phyloP scores from a whole-genome alignment of 2,329 filamentous ascomycete species.

The Thermothelomyces thermophilus region DNA sequence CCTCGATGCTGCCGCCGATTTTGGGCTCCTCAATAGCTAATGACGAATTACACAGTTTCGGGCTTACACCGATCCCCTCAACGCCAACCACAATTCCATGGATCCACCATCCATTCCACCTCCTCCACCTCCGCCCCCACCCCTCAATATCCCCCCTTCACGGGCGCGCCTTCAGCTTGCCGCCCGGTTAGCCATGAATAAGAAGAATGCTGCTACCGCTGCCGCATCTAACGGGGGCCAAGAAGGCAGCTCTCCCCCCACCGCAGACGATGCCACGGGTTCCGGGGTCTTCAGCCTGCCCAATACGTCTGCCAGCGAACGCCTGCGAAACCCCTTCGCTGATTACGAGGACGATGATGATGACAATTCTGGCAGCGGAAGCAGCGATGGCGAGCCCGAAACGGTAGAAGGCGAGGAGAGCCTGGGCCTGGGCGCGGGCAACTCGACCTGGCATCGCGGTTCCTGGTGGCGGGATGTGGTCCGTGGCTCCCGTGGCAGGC shows the following conservation, averaged over 20 bases:
- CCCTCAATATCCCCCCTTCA: constrained; percentile 78
- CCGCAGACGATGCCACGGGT: constrained; percentile 28
- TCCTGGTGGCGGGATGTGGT: constrained; percentile 34
- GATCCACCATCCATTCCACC: constrained; percentile 53
- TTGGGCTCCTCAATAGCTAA: too few relatives aligned
- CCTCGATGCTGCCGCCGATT: too few relatives aligned
- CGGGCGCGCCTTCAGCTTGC: constrained; percentile 84
- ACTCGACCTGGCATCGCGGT: constrained; percentile 30
- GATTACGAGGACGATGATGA: constrained; percentile 49
- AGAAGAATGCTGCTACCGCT: constrained; percentile 45
- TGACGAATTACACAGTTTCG: constrained; percentile 46
- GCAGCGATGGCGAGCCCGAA: constrained; percentile 33
- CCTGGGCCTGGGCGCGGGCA: constrained; percentile 23
- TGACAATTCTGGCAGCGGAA: constrained; percentile 44
- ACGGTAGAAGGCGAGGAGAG: constrained; percentile 33
- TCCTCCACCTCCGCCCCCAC: constrained; percentile 63
- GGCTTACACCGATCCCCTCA: constrained; percentile 51
- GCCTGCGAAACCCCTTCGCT: constrained; percentile 47
- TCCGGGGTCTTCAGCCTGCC: constrained; percentile 23
- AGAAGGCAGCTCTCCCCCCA: constrained; percentile 30
- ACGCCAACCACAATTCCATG: constrained; percentile 41
- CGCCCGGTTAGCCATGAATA: constrained; percentile 72
- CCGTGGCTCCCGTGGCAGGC: constrained; percentile 16
- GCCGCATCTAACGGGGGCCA: constrained; percentile 35
- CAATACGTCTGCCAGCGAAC: constrained; percentile 19